Percentiles rank a stretch among this genome's conserved stretches.
phyloP scores from a whole-genome alignment of 805 yeast species.

The Zygotorulaspora florentina region DNA sequence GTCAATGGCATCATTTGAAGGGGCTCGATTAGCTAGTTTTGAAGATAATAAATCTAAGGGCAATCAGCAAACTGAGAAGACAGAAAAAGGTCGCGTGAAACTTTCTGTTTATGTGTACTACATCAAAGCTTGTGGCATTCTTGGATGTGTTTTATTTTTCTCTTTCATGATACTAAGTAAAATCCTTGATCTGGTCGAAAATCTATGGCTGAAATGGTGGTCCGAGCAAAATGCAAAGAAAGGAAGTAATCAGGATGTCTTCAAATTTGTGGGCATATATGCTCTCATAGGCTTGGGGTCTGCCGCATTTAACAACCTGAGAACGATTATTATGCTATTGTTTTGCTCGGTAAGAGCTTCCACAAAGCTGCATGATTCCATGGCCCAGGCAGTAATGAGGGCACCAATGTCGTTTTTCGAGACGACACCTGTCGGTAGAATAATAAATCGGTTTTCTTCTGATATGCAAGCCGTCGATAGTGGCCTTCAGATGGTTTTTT shows the following conservation, averaged over 20 bases:
- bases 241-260: slow-evolving; percentile 42
- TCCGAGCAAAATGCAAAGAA: slow-evolving; percentile 47
- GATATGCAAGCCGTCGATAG: slow-evolving; percentile 58
- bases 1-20: slow-evolving; percentile 56
- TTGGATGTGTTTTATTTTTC: slow-evolving; percentile 44
- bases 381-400: slow-evolving; percentile 50
- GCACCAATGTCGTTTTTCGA: slow-evolving; percentile 68
- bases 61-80: slow-evolving; percentile 47
- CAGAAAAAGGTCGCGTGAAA: slow-evolving; percentile 59
- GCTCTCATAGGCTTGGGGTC: slow-evolving; percentile 52
- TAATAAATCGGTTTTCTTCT: slow-evolving; percentile 60
- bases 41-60: slow-evolving; percentile 28
- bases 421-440: slow-evolving; percentile 64
- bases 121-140: slow-evolving; percentile 53
- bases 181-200: slow-evolving; percentile 41
- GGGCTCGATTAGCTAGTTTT: slow-evolving; percentile 31
- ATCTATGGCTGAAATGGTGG: slow-evolving; percentile 68
- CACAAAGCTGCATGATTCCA: slow-evolving; percentile 48
- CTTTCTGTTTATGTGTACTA: slow-evolving; percentile 50
- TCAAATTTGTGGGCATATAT: slow-evolving; percentile 49
- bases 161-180: slow-evolving; percentile 36
- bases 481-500: slow-evolving; percentile 50
- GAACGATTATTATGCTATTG: slow-evolving; percentile 47
- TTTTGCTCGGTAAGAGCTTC: slow-evolving; percentile 57
- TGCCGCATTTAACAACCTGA: slow-evolving; percentile 44